Percentiles rank a stretch among this genome's conserved stretches.
Conservation (phyloP, 768 basidiomycete genomes). For the Lactifluus piperatus region DNA sequence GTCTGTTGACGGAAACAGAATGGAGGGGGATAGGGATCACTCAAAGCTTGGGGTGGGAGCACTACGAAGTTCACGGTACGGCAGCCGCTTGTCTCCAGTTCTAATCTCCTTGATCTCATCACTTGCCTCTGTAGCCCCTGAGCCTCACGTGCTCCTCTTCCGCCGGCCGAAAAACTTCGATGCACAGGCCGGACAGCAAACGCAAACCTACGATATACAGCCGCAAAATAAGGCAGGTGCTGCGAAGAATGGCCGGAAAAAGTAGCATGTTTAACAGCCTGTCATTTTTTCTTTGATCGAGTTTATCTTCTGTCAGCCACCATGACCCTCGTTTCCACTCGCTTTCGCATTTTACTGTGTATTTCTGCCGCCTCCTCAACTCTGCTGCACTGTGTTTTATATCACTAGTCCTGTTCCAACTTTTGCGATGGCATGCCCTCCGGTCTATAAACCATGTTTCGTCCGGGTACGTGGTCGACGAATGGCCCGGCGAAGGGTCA, state of each 20-base stretch:
- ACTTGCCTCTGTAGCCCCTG: constrained; percentile 50
- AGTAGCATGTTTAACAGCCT: constrained; percentile 23
- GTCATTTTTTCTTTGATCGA: background rate
- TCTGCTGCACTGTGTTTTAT: constrained; percentile 5
- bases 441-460: background rate
- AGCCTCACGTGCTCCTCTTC: constrained; percentile 91
- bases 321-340: constrained; percentile 20
- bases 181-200: constrained; percentile 18
- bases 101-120: background rate
- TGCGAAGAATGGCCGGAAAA: constrained; percentile 35
- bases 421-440: constrained; percentile 2
- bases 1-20: constrained; percentile 78
- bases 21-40: constrained; percentile 97
- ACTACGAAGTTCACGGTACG: constrained; percentile 92
- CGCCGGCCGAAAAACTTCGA: constrained; percentile 67
- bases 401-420: background rate
- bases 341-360: constrained; percentile 18
- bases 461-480: background rate
- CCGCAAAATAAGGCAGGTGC: constrained; percentile 23
- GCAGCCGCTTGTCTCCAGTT: background rate
- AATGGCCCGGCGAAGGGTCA: background rate
- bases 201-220: constrained; percentile 16
- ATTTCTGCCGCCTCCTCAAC: background rate
- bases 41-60: constrained; percentile 94
- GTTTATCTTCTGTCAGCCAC: constrained; percentile 18